Evolutionary conservation across 352 stramenopile genomes (phyloP), one percentile per base, ranked within the genome.

Genomic region (Pythium myriotylum): DNA sequence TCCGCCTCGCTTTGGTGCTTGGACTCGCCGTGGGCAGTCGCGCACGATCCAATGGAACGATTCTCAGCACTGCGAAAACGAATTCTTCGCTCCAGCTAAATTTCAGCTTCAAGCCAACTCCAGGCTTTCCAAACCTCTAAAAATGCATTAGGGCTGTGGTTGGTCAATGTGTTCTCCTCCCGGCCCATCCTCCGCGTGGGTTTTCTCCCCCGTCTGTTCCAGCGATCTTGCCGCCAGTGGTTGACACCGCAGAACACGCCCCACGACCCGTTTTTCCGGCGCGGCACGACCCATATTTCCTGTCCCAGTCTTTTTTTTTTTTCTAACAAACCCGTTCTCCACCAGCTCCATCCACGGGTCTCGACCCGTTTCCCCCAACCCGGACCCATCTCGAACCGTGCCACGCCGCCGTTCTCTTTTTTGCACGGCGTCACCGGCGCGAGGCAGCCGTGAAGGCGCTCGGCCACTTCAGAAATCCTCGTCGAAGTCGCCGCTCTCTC

Each of bases 391-490:
- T 52, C 17, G 26, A n/a, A 9, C 16, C 5, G 3, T 20, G 53
- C 3, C 16, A 60, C 33, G 37, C 53, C 40, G 40, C 40, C 19
- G 52, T 40, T 46, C 50, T 67, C 52, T 68, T 68, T 68, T 68
- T 55, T 68, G 61, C 61, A 68, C 61, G 61, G 35, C 50, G 46
- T 56, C 59, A 66, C 40, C 33, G 9, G 27, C 19, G 23, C 23
- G 24, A 17, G 22, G 37, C 42, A 43, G 27, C 42, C 59, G 59
- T 61, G 59, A 68, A 55, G 62, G 48, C 51, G 10, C 33, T 29
- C 27, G 52, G 45, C 51, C 61, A 68, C 61, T 68, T 68, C 61
- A 68, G 61, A 68, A 68, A 63, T 61, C 54, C 51, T 61, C 59
- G 43, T 67, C 59, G 59, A 67, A 67, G 59, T 67, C 32, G 42